phyloP scores from a whole-genome alignment of 164 flowering plant species.

The Vitis amurensis region DNA sequence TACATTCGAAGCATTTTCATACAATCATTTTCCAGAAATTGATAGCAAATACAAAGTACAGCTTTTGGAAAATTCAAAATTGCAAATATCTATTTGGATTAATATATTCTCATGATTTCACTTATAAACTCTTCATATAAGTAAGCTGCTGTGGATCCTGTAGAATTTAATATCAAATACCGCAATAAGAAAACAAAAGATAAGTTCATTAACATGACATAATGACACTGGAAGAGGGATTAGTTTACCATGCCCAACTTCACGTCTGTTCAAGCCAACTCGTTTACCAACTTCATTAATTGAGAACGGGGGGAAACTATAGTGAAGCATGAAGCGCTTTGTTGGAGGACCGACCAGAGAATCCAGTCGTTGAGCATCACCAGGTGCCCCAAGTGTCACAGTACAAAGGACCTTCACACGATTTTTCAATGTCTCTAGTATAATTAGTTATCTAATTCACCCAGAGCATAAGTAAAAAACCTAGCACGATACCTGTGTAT shows the following conservation, averaged over 20 bases:
- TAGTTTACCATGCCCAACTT: slow-evolving; percentile 94
- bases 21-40: too few species aligned
- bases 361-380: slow-evolving; percentile 86
- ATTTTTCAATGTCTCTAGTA: neutral
- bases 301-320: slow-evolving; percentile 92
- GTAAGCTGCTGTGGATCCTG: too few species aligned
- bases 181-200: neutral
- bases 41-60: too few species aligned
- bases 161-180: too few species aligned
- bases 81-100: too few species aligned
- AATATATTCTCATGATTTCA: too few species aligned
- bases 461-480: neutral
- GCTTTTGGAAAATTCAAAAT: too few species aligned
- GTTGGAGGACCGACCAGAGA: slow-evolving; percentile 87
- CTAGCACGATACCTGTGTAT: slow-evolving; percentile 67
- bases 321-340: slow-evolving; percentile 98
- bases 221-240: neutral
- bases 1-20: too few species aligned
- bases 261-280: slow-evolving; percentile 90
- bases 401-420: slow-evolving; percentile 78
- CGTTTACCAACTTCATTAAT: slow-evolving; percentile 96
- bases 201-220: neutral
- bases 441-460: neutral
- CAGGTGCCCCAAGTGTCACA: slow-evolving; percentile 95
- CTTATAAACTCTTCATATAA: too few species aligned